Evolutionary conservation across 495 filamentous ascomycete species (phyloP), one percentile per base, ranked within the genome.

Genomic region (Astrocystis sublimbata): DNA sequence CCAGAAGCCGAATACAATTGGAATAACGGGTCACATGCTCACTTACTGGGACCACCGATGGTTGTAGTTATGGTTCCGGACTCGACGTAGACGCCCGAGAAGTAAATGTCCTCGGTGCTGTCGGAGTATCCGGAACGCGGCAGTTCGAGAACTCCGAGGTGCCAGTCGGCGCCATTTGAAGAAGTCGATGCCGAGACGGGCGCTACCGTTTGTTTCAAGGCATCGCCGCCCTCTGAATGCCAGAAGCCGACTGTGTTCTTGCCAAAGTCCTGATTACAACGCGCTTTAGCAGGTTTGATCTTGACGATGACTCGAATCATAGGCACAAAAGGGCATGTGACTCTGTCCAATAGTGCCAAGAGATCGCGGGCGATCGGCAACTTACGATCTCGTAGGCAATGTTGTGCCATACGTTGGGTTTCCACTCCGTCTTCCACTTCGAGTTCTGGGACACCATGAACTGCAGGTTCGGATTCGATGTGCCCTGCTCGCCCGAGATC

Each of bases 141-240:
- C 45, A 91, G 79, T 63, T 89, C 81, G 38, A 91, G 76, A 53
- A 90, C 80, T 45, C 89, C 89, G 9, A 92, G 72, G 73, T 92
- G 88, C 88, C 87, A 92, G 70, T 91, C 88, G 2, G 76, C 79
- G 56, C 86, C 88, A 70, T 90, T 90, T 13, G 85, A 89, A 10
- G 81, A 86, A 5, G 87, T 81, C 24, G 79, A 83, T 0, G 81
- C 82, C 46, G 73, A 75, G 21, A 88, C 83, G 1, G 85, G 83
- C 2, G 80, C 73, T 2, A 86, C 85, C 1, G 81, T 82, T 63
- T 83, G 80, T 59, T 73, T 82, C 21, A 91, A 75, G 3, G 81
- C 71, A 59, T 82, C 78, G 19, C 78, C 75, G 46, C 85, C 87
- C 51, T 83, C 86, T 2, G 82, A 87, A 62, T 89, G 85, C 85